Base-by-base conservation (phyloP, 2,329 filamentous ascomycete species). In the Amesomyces nigricolor region DNA sequence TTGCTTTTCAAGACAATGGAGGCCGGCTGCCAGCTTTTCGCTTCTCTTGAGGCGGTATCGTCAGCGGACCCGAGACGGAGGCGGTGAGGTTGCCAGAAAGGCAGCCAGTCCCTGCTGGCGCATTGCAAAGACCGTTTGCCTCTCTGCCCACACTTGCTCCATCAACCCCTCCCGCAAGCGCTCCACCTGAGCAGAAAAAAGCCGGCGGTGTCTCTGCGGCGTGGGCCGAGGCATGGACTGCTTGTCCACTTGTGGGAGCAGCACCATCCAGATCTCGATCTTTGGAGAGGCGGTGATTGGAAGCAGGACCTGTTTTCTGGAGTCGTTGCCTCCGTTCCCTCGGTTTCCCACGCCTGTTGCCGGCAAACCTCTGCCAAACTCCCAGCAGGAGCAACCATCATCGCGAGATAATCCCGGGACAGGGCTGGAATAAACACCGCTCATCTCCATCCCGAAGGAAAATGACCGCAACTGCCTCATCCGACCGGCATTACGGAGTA, bases 181-280 rank as follows among this genome's bases (percentile, higher is more conserved):
- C 50, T 53, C 54, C 54, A 57, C 49, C 48, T 38, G n/a, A 40
- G 40, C 44, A 47, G 37, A 49, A 40, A 47, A 47, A 30, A 29
- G 14, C 16, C 11, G 32, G n/a, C 38, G 19, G 45, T 9, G 30
- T 42, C 11, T 16, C 39, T 40, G 39, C 45, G 44, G 49, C 35
- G 48, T 30, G 38, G 45, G 13, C 30, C 45, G 49, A 53, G 30
- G 49, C 48, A 39, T 29, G 19, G 40, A 35, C 35, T 10, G 29
- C 30, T 19, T 19, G 38, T 37, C 47, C 47, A 47, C 47, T 56
- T 26, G 30, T 22, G 22, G 42, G 35, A 40, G 42, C 30, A 16
- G 22, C 22, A 42, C 17, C 26, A 45, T 32, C n/a, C 10, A 39
- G 32, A 39, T 44, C 44, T 16, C 42, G 4, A 30, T 47, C 5